Percentiles rank a stretch among this genome's conserved stretches.
These are phyloP conservation scores for Trametes maxima DNA, from an alignment of 768 basidiomycete genomes.

Conservation along the genomic window DNA sequence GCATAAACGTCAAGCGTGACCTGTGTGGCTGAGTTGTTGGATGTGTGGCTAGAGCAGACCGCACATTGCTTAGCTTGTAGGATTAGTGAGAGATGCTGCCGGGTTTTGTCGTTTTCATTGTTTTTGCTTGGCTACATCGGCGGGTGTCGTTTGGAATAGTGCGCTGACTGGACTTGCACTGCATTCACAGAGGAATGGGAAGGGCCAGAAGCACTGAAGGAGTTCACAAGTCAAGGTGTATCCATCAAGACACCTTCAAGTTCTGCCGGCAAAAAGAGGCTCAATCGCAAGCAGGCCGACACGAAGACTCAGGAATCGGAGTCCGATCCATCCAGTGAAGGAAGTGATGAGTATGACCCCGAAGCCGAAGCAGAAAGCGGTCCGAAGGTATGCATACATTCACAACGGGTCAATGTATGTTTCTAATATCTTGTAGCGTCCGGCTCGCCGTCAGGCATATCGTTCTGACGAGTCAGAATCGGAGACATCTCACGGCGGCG, in stretches of 20 bases:
- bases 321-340: slow-evolving; percentile 24
- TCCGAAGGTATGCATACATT: slow-evolving; percentile 2
- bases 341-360: slow-evolving; percentile 13
- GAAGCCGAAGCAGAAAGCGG: slow-evolving; percentile 3
- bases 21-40: not conserved
- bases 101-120: not conserved
- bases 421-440: not conserved
- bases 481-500: not conserved
- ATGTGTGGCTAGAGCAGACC: not conserved
- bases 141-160: not conserved
- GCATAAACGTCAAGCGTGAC: not conserved
- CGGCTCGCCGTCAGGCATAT: slow-evolving; percentile 4
- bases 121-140: not conserved
- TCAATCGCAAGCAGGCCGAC: slow-evolving; percentile 1
- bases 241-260: not conserved
- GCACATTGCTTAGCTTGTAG: not conserved
- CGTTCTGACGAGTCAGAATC: slow-evolving; percentile 6
- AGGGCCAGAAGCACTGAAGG: slow-evolving; percentile 60
- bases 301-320: slow-evolving; percentile 33
- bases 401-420: not conserved
- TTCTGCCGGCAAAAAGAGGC: slow-evolving; percentile 12
- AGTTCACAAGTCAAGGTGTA: slow-evolving; percentile 13
- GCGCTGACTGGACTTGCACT: slow-evolving; percentile 32
- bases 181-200: slow-evolving; percentile 70
- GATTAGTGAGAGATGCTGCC: too few species aligned